Conservation (phyloP, 345 rosid species). For the Eucalyptus erythrocorys region DNA sequence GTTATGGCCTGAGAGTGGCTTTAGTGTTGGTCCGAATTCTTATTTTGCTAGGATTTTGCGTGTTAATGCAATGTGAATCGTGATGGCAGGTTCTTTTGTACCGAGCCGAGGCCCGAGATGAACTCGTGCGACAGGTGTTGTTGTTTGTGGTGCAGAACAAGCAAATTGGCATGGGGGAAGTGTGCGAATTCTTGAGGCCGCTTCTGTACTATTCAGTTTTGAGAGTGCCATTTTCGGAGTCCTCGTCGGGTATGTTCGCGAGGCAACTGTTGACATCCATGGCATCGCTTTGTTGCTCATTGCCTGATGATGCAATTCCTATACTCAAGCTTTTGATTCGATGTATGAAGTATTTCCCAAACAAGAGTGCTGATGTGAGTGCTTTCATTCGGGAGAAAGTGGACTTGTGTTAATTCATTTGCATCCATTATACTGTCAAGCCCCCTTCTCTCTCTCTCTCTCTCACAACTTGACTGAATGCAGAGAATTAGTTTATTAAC, state of each 20-base stretch:
- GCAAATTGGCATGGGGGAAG: conserved; percentile 39
- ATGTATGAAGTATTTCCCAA: conserved; percentile 41
- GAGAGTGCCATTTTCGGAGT: conserved; percentile 30
- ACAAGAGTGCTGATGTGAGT: conserved; percentile 38
- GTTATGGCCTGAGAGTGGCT: background rate
- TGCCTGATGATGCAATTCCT: conserved; percentile 45
- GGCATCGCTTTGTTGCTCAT: conserved; percentile 69
- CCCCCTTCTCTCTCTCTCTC: background rate
- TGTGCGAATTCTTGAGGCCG: conserved; percentile 73
- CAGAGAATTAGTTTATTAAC: background rate
- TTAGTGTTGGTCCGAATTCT: background rate
- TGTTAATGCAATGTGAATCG: background rate
- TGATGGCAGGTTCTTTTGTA: conserved; percentile 54
- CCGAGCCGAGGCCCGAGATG: conserved; percentile 50
- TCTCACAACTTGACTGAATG: background rate
- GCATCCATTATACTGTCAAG: background rate
- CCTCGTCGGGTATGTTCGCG: conserved; percentile 27
- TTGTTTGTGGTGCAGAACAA: conserved; percentile 41
- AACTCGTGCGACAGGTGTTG: conserved; percentile 60
- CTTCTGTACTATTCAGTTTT: conserved; percentile 47
- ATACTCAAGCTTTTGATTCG: conserved; percentile 45
- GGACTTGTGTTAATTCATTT: background rate
- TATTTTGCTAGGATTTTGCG: background rate
- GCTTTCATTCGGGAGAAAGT: background rate
- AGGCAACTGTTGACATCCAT: conserved; percentile 55